These are phyloP conservation scores for Aspergillus eucalypticola DNA, from an alignment of 2,329 filamentous ascomycete genomes.

Conservation along the genomic window DNA sequence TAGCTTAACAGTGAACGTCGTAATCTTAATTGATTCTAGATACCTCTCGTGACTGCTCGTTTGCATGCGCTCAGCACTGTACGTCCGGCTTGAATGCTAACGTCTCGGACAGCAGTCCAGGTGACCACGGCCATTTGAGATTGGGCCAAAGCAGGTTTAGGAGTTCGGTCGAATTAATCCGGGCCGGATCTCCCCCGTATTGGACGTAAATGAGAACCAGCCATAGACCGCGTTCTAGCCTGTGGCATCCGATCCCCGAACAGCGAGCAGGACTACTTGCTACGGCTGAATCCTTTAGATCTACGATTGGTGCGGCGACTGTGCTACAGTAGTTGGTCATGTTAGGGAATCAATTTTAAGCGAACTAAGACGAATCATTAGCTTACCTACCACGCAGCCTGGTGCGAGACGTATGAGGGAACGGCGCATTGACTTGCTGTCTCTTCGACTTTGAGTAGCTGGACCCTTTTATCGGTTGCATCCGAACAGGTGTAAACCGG, in stretches of 20 bases:
- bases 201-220: not conserved
- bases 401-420: not conserved
- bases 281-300: not conserved
- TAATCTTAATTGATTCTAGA: not conserved
- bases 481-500: not conserved
- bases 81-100: no score
- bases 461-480: not conserved
- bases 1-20: not conserved
- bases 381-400: not conserved
- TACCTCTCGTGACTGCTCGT: not conserved
- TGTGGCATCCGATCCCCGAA: not conserved
- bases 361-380: not conserved
- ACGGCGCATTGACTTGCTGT: not conserved
- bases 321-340: not conserved
- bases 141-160: not conserved
- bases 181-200: not conserved
- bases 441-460: not conserved
- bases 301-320: not conserved
- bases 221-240: slow-evolving; percentile 1
- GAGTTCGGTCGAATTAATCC: not conserved
- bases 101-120: no score
- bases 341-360: not conserved
- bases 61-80: not conserved
- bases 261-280: not conserved
- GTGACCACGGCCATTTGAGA: no score